Percentiles rank a stretch among this genome's conserved stretches.
These are phyloP conservation scores for Brassica carinata DNA, from an alignment of 345 rosid species.

Conservation along the genomic window DNA sequence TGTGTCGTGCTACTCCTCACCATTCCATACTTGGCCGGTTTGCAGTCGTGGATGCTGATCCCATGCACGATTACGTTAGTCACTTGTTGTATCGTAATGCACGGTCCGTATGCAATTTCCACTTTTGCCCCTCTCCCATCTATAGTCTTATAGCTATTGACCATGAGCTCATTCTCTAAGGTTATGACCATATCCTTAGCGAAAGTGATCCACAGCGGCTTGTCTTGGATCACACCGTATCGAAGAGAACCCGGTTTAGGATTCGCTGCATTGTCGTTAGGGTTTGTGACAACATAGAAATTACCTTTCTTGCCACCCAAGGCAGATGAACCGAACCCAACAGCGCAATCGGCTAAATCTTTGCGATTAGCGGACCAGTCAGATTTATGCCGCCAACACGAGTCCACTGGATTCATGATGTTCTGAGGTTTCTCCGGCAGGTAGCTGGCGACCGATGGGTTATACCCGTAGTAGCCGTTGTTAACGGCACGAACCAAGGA, in stretches of 20 bases:
- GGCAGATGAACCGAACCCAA: conserved; percentile 76
- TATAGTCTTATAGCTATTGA: conserved; percentile 84
- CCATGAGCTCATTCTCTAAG: conserved; percentile 75
- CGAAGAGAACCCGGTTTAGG: conserved; percentile 70
- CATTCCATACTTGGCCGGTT: conserved; percentile 54
- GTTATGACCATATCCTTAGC: conserved; percentile 73
- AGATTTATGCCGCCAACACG: conserved; percentile 72
- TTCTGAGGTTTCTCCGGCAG: conserved; percentile 32
- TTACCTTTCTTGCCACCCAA: conserved; percentile 76
- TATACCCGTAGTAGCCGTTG: conserved; percentile 35
- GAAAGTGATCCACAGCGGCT: conserved; percentile 80
- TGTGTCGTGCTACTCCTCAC: conserved; percentile 46
- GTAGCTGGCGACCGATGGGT: conserved; percentile 33
- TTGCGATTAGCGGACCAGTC: conserved; percentile 71
- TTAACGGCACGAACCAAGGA: conserved; percentile 16
- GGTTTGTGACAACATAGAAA: conserved; percentile 61
- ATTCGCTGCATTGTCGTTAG: conserved; percentile 62
- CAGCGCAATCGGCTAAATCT: conserved; percentile 66
- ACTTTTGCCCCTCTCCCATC: conserved; percentile 86
- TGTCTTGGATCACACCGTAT: conserved; percentile 56
- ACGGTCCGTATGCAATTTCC: conserved; percentile 77
- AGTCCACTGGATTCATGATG: conserved; percentile 64
- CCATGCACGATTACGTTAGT: conserved; percentile 82
- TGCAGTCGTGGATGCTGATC: conserved; percentile 79
- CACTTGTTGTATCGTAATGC: conserved; percentile 73